Evolutionary conservation across 495 filamentous ascomycete species (phyloP), one percentile per base, ranked within the genome.

Genomic region (Trichoderma parareesei): DNA sequence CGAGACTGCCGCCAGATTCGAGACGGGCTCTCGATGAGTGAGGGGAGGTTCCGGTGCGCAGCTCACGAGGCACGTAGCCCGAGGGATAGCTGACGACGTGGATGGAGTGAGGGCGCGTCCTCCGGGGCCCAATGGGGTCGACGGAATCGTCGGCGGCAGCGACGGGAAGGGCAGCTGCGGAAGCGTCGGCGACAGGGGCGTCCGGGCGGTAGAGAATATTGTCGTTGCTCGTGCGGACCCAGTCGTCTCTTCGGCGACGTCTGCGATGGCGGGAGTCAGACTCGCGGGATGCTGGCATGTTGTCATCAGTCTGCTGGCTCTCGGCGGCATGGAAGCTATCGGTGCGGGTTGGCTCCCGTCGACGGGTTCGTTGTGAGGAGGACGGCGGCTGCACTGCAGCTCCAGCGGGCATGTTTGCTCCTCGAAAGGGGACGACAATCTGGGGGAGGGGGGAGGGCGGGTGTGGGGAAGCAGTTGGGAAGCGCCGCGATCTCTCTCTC

Each of bases 51-150:
- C 53, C 63, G 14, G 78, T 74, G 65, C 79, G 74, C 20, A 83
- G 71, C 38, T 85, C 82, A 64, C 72, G 69, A 4, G 80, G 80
- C 20, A 80, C 69, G 64, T 79, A 82, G 33, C 82, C 80, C 13
- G 79, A 63, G 14, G 82, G 81, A 65, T 82, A 79, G 33, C 81
- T 81, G 48, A 82, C 72, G 68, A 85, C 83, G 69, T 84, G 81
- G 63, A 85, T 84, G 14, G 80, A 79, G 65, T 84, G 81, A 53
- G 78, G 81, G 33, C 82, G 74, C 64, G 81, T 79, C 27, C 74
- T 74, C 64, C 82, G 79, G 57, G 82, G 77, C 66, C 76, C 75
- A 64, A 81, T 84, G 44, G 53, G 53, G 53, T 57, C 53, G 16
- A 27, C 20, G 27, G 53, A 35, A 16, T 57, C 20, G 9, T 57